Base-by-base conservation (phyloP, 116 monocot species). In the Cymodocea nodosa region DNA sequence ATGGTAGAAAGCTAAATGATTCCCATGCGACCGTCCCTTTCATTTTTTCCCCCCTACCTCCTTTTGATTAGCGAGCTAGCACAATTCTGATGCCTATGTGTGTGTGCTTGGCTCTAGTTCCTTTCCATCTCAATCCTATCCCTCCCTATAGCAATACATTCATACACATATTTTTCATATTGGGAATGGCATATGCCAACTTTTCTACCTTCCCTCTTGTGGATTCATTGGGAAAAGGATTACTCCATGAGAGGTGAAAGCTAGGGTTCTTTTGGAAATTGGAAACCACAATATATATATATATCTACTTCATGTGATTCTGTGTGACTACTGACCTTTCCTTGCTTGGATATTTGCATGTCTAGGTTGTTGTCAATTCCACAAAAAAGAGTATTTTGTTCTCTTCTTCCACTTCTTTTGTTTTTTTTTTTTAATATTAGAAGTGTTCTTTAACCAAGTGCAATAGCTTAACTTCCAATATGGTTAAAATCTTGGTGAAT, bases 1-100 rank as follows among this genome's bases (percentile, higher is more conserved):
- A 75, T 23, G 70, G 50, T 67, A 60, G 35, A 74, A 74, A 66
- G 60, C 37, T 23, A 20, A 10, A 25, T 40, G 19, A 25, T 49
- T 53, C 55, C 55, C 76, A 67, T 85, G 78, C 78, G 66, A 72
- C 72, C 74, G 73, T 78, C 78, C 49, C 84, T 79, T 54, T 85
- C 56, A 20, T 63, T 2, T 63, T 12, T 63, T n/a, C n/a, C n/a
- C n/a, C n/a, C n/a, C n/a, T n/a, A n/a, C 4, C 14, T 2, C 35
- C 35, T 18, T 4, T 44, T 44, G 44, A 30, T 30, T 3, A 30
- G 30, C 30, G 1, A 30, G 30, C 11, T 44, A 44, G 4, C 44
- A 44, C 11, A 44, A 1, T 44, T 44, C 44, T 44, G 44, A 44
- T 44, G 44, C 44, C 44, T 44, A 44, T 44, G 44, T 8, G 44